Conservation (phyloP, 208 protist genomes). For the Porcisia hertigi region DNA sequence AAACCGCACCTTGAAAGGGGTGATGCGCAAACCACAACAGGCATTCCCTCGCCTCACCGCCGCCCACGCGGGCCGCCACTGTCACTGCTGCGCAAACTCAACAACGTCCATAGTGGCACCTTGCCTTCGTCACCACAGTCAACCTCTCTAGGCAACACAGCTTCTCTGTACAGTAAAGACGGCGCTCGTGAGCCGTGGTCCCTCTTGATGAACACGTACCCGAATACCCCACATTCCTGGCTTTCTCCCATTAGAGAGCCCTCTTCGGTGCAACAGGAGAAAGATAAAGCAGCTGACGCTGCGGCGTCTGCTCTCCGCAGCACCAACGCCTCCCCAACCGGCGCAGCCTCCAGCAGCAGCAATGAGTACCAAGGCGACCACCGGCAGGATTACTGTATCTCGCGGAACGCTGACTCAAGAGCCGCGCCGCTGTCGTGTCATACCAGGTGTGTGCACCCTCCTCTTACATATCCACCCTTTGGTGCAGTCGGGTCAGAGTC, state of each 20-base stretch:
- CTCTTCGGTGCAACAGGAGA: not conserved
- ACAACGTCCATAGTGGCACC: not conserved
- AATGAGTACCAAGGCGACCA: not conserved
- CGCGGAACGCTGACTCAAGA: not conserved
- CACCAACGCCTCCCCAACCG: not conserved
- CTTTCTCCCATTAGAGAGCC: not conserved
- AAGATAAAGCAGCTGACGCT: not conserved
- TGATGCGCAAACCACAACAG: constrained; percentile 28
- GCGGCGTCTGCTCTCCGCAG: not conserved
- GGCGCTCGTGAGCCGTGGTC: not conserved
- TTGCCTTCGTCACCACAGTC: constrained; percentile 4
- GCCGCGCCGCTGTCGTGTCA: not conserved
- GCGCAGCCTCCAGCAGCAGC: not conserved
- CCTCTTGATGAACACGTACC: not conserved
- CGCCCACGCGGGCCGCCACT: constrained; percentile 37
- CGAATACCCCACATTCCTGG: not conserved
- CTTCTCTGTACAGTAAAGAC: not conserved
- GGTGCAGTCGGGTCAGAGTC: not conserved
- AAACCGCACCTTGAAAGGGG: not conserved
- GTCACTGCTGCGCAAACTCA: constrained; percentile 34
- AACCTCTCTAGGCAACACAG: no score
- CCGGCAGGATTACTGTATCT: not conserved
- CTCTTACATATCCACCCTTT: not conserved
- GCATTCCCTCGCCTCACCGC: constrained; percentile 30
- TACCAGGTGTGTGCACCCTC: not conserved